phyloP scores from a whole-genome alignment of 768 basidiomycete species.

The Lactarius deliciosus region DNA sequence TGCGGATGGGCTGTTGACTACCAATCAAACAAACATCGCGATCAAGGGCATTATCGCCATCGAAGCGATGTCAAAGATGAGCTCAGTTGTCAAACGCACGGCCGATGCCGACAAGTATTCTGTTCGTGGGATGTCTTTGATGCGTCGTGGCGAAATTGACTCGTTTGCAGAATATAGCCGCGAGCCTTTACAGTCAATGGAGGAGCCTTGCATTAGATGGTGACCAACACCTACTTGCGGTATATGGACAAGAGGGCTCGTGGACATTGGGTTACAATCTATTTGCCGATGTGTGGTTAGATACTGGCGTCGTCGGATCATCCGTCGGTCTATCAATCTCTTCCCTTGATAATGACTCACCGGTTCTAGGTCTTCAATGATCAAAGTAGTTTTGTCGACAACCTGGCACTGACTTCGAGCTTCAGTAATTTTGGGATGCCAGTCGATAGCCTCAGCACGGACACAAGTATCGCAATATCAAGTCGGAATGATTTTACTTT shows the following conservation, averaged over 20 bases:
- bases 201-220: constrained; percentile 10
- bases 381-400: constrained; percentile 16
- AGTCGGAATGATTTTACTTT: not conserved
- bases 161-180: constrained; percentile 3
- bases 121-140: constrained; percentile 27
- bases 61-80: constrained; percentile 60
- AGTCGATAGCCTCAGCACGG: constrained; percentile 3
- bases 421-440: constrained; percentile 21
- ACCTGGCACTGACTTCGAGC: not conserved
- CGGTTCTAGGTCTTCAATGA: constrained; percentile 12
- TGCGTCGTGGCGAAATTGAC: not conserved
- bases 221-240: constrained; percentile 13
- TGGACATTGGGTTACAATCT: constrained; percentile 67
- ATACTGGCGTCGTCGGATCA: constrained; percentile 49
- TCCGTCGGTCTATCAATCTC: constrained; percentile 13
- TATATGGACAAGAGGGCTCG: constrained; percentile 32
- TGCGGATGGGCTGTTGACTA: constrained; percentile 27
- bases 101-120: constrained; percentile 31
- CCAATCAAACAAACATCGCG: constrained; percentile 68
- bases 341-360: not conserved
- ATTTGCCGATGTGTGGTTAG: constrained; percentile 57
- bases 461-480: not conserved
- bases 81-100: constrained; percentile 32
- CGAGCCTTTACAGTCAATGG: constrained; percentile 17
- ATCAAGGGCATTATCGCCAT: constrained; percentile 72